Evolutionary conservation across 2,329 filamentous ascomycete species (phyloP).

Genomic region (Teratosphaeriaceae sp.): DNA sequence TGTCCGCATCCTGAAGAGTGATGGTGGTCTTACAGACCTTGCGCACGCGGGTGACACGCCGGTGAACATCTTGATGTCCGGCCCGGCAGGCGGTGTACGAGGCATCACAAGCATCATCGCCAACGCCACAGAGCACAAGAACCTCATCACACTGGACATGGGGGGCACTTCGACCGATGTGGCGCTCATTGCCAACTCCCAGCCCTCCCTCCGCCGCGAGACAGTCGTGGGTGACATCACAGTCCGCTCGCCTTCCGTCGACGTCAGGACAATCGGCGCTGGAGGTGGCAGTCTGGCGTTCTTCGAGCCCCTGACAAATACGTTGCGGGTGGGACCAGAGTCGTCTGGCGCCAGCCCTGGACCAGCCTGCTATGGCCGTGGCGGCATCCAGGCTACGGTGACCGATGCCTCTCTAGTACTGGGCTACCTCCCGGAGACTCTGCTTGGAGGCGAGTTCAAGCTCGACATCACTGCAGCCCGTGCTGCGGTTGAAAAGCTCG

Average conservation of each 20-base stretch:
- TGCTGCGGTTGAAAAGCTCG: slow-evolving; percentile 16
- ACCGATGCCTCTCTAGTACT: slow-evolving; percentile 22
- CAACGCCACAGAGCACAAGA: slow-evolving; percentile 21
- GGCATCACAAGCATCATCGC: slow-evolving; percentile 24
- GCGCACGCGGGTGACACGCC: slow-evolving; percentile 18
- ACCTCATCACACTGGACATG: slow-evolving; percentile 22
- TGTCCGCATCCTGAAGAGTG: slow-evolving; percentile 21
- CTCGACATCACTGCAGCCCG: slow-evolving; percentile 19
- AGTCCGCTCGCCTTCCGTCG: slow-evolving; percentile 19
- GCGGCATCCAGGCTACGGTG: slow-evolving; percentile 21
- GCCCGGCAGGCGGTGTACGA: slow-evolving; percentile 21
- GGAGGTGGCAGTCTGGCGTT: slow-evolving; percentile 22
- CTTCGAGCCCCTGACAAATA: slow-evolving; percentile 20
- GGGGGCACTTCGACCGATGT: slow-evolving; percentile 22
- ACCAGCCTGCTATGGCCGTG: slow-evolving; percentile 20
- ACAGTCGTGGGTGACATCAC: slow-evolving; percentile 23
- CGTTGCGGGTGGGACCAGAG: slow-evolving; percentile 21
- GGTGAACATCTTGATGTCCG: slow-evolving; percentile 23
- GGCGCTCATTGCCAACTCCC: slow-evolving; percentile 18
- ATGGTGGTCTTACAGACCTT: slow-evolving; percentile 21
- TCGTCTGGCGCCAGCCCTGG: slow-evolving; percentile 18
- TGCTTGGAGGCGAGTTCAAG: slow-evolving; percentile 22
- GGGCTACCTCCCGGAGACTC: slow-evolving; percentile 20
- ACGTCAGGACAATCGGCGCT: slow-evolving; percentile 21
- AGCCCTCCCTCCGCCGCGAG: slow-evolving; percentile 20